Conservation (phyloP, 305 asterid species). For the Solanum hybrid region DNA sequence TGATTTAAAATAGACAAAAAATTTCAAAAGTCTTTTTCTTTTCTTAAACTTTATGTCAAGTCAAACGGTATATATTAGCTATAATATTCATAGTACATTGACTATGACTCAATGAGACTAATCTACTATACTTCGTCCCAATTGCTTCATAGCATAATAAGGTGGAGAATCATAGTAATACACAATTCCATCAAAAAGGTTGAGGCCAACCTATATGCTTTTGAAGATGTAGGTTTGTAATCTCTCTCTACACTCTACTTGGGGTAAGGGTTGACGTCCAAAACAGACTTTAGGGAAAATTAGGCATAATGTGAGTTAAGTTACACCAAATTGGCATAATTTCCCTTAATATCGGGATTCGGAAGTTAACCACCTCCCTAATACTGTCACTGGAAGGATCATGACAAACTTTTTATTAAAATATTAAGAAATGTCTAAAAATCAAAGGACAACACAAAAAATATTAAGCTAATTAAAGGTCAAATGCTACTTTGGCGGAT, state of each 20-base stretch:
- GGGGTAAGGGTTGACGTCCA: neutral
- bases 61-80: neutral
- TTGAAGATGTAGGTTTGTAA: neutral
- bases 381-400: neutral
- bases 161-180: neutral
- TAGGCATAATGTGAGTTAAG: neutral
- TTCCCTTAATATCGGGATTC: neutral
- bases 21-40: too few species aligned
- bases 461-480: neutral
- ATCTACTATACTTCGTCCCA: neutral
- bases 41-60: too few species aligned
- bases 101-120: neutral
- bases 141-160: neutral
- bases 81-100: neutral
- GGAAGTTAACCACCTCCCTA: neutral
- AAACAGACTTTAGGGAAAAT: neutral
- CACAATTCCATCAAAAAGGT: neutral
- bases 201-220: neutral
- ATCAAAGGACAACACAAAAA: neutral
- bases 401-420: neutral
- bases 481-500: neutral
- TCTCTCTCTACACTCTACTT: neutral
- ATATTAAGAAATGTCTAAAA: neutral
- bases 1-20: too few species aligned
- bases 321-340: neutral